phyloP scores from a whole-genome alignment of 805 yeast species.

The Cyberlindnera saturnus region DNA sequence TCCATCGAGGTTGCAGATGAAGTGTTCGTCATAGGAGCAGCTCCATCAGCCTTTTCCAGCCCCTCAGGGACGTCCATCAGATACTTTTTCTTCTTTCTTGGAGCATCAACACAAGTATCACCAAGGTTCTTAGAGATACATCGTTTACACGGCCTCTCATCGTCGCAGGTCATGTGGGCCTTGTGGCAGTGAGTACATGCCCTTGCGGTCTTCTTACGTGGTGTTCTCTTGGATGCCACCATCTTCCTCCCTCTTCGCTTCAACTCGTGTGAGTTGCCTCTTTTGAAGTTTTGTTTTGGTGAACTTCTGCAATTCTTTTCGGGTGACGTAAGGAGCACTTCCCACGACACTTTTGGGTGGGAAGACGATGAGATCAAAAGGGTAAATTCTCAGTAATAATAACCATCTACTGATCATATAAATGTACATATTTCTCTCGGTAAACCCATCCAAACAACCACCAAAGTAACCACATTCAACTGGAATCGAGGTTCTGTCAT shows the following conservation, averaged over 20 bases:
- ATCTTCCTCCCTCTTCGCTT: not conserved
- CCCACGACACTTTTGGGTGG: too few relatives aligned
- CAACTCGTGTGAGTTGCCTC: too few relatives aligned
- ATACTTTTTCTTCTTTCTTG: slow-evolving; percentile 80
- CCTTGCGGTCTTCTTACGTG: slow-evolving; percentile 63
- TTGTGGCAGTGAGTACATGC: slow-evolving; percentile 91
- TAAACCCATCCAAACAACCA: too few relatives aligned
- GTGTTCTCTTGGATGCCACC: not conserved
- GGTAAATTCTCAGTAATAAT: too few relatives aligned
- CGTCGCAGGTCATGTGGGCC: slow-evolving; percentile 90
- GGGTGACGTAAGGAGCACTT: too few relatives aligned
- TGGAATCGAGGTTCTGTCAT: not conserved
- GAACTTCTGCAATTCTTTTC: too few relatives aligned
- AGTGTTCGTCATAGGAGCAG: not conserved
- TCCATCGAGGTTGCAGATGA: too few relatives aligned
- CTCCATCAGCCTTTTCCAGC: slow-evolving; percentile 3
- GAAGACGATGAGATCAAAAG: too few relatives aligned
- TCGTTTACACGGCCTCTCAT: slow-evolving; percentile 71
- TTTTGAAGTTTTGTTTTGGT: too few relatives aligned
- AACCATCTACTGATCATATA: too few relatives aligned
- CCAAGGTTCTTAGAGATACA: slow-evolving; percentile 67
- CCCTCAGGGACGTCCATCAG: slow-evolving; percentile 42
- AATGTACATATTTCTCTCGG: too few relatives aligned
- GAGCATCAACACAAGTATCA: slow-evolving; percentile 80
- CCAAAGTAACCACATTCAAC: too few relatives aligned